Evolutionary conservation across 257 asterid species (phyloP), one percentile per base, ranked within the genome.

Genomic region (Nicotiana attenuata): DNA sequence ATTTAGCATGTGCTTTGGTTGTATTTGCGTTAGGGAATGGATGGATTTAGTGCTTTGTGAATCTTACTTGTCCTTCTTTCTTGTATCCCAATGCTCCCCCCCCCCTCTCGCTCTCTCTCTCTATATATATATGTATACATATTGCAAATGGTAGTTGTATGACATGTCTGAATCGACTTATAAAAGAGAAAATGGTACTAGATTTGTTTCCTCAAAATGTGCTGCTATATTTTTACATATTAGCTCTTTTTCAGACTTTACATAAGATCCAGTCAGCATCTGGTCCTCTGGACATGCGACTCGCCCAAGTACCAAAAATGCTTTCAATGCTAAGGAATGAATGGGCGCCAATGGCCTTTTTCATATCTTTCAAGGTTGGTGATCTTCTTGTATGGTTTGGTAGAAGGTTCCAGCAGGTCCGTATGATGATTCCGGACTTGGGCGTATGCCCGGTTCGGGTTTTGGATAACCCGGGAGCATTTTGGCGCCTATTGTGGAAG

Each of bases 301-400:
- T 96, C 2, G 93, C 86, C 81, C 98, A 96, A 87, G 98, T 85
- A 57, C 98, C 97, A 5, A 96, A 96, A 87, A 96, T 96, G 99
- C 94, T 96, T 75, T 89, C 93, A 3, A 88, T 92, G 84, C 90
- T 96, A 65, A 86, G 98, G 86, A 91, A 80, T 81, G 95, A 91
- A 17, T 96, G 99, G 99, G 98, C 97, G 6, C 98, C 99, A 1
- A 78, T 14, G 65, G 93, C 99, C 81, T 96, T 94, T 80, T 90
- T 97, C 89, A 91, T 94, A 82, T 96, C 99, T 17, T 96, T 94
- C 55, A 94, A 96, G 97, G 99, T 92, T 29, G 73, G 78, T 10
- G 31, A 20, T 19, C 56, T 0, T 68, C 31, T 35, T 33, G 29
- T 19, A 19, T 35, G 28, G 76, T 33, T 35, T 35, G 17, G 50